Conservation (phyloP, 176 grass and related monocot species). For the Aegilops bicornis region DNA sequence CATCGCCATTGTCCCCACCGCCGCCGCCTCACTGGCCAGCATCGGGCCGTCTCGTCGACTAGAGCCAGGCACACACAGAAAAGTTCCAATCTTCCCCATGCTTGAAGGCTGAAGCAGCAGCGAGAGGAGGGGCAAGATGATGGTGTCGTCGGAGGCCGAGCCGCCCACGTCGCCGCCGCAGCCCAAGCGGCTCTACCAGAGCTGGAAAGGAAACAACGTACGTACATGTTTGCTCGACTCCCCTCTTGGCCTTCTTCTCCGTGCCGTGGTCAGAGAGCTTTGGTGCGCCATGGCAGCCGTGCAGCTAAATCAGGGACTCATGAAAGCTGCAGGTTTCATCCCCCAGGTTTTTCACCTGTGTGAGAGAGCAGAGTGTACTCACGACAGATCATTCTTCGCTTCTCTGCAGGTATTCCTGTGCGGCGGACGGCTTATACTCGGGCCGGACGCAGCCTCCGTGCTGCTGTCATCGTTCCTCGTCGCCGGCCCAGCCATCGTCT, state of each 20-base stretch:
- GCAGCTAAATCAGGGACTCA: not conserved
- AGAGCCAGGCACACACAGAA: not conserved
- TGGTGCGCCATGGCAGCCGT: not conserved
- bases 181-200: conserved; percentile 49
- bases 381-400: not conserved
- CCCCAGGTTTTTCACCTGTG: not conserved
- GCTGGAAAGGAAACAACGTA: conserved; percentile 76
- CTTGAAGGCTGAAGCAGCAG: not conserved
- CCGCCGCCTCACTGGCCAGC: not conserved
- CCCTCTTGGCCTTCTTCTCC: not conserved
- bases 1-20: not conserved
- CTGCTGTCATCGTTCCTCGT: conserved; percentile 47
- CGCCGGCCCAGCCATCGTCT: conserved; percentile 33
- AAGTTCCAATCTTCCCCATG: not conserved
- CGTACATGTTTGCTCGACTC: not conserved
- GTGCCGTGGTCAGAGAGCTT: not conserved
- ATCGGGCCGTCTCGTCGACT: not conserved
- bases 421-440: conserved; percentile 54
- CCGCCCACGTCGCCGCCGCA: not conserved
- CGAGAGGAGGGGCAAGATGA: not conserved
- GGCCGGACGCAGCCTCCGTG: conserved; percentile 52
- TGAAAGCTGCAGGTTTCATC: not conserved
- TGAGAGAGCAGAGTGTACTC: not conserved
- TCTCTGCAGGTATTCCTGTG: conserved; percentile 59
- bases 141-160: not conserved